These are phyloP conservation scores for Acer negundo DNA, from an alignment of 345 rosid species.

Conservation along the genomic window DNA sequence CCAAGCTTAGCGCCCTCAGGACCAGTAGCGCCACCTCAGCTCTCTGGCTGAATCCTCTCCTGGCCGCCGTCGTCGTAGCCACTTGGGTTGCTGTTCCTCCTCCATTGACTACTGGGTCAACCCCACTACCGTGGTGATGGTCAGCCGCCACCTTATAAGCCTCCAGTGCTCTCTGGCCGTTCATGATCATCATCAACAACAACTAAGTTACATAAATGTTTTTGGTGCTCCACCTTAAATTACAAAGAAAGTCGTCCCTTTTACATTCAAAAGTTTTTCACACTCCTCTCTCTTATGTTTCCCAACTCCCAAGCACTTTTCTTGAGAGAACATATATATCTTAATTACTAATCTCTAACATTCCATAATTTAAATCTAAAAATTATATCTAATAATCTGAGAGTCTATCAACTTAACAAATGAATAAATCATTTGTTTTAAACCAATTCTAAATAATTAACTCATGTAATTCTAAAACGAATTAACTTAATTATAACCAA, in stretches of 20 bases:
- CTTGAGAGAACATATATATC: too few relatives aligned
- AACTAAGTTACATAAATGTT: too few relatives aligned
- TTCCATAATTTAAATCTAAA: too few relatives aligned
- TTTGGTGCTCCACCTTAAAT: too few relatives aligned
- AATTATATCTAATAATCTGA: too few relatives aligned
- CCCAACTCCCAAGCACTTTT: too few relatives aligned
- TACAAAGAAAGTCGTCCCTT: background rate
- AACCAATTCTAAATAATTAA: too few relatives aligned
- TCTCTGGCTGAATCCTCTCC: conserved; percentile 28
- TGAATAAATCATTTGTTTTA: too few relatives aligned
- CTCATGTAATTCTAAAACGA: too few relatives aligned
- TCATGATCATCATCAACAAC: conserved; percentile 19
- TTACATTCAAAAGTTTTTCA: background rate
- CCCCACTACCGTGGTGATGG: background rate
- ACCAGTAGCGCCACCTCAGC: conserved; percentile 41
- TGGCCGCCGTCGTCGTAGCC: background rate
- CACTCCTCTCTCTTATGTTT: background rate
- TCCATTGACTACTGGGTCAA: conserved; percentile 14
- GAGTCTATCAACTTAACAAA: too few relatives aligned
- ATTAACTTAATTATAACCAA: too few relatives aligned
- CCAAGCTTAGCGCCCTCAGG: conserved; percentile 56
- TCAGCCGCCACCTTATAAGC: conserved; percentile 21
- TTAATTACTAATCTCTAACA: too few relatives aligned
- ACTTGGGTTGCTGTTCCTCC: background rate
- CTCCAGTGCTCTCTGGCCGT: conserved; percentile 37